Evolutionary conservation across 2,329 filamentous ascomycete species (phyloP).

Genomic region (Daldinia eschscholtzii): DNA sequence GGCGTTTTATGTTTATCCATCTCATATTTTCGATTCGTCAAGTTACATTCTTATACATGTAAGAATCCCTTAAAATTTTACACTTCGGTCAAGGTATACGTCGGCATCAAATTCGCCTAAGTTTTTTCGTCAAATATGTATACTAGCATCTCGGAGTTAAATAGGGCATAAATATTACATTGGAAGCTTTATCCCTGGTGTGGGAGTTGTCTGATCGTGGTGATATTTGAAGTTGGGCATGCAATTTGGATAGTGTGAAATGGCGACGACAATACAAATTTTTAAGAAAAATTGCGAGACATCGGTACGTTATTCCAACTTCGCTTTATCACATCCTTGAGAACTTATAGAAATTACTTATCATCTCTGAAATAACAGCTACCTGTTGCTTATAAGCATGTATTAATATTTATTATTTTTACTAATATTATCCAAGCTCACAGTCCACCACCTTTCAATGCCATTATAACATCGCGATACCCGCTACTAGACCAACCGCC

Average conservation of each 20-base stretch:
- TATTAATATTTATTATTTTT: conserved; percentile 24
- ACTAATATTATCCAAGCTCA: conserved; percentile 5
- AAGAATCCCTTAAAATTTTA: background rate
- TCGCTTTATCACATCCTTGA: background rate
- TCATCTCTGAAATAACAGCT: background rate
- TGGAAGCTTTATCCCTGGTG: background rate
- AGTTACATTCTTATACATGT: background rate
- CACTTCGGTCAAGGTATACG: background rate
- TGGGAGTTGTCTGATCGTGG: background rate
- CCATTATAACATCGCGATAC: conserved; percentile 38
- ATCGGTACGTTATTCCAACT: background rate
- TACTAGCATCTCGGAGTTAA: conserved; percentile 2
- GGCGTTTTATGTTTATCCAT: conserved; percentile 1
- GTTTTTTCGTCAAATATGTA: background rate
- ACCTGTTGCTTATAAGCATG: conserved; percentile 1
- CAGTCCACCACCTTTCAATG: background rate
- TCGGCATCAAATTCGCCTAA: background rate
- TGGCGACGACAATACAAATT: background rate
- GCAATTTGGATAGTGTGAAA: background rate
- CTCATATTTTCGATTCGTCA: background rate
- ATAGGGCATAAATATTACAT: background rate
- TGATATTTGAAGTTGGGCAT: background rate
- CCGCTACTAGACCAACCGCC: conserved; percentile 41
- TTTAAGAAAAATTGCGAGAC: too few species aligned
- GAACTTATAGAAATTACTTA: background rate